These are phyloP conservation scores for Botrytis pseudocinerea DNA, from an alignment of 2,329 filamentous ascomycete species.

Conservation along the genomic window DNA sequence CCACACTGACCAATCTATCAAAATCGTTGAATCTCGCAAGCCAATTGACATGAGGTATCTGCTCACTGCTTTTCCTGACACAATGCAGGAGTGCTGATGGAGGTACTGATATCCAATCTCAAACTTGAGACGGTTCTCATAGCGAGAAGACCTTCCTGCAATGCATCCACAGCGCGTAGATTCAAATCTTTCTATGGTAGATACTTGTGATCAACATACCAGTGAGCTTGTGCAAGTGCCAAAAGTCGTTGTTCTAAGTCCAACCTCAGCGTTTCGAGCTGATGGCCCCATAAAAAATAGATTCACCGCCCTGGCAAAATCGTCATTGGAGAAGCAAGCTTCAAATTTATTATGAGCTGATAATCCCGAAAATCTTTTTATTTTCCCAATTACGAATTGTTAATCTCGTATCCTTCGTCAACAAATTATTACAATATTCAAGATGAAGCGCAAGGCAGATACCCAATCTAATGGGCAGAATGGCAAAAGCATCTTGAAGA, in stretches of 20 bases:
- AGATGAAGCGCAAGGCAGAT: conserved; percentile 63
- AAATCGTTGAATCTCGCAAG: background rate
- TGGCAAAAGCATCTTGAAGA: conserved; percentile 48
- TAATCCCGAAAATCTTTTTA: conserved; percentile 17
- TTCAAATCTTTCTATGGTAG: background rate
- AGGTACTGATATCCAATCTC: conserved; percentile 20
- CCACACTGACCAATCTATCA: background rate
- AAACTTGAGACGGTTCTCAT: conserved; percentile 17
- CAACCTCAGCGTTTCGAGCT: background rate
- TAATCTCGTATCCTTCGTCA: background rate
- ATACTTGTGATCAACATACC: background rate
- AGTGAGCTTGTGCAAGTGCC: conserved; percentile 9
- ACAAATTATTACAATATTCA: conserved; percentile 28
- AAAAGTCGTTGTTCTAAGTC: background rate
- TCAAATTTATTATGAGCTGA: conserved; percentile 25
- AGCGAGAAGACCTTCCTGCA: background rate
- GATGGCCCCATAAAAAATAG: background rate
- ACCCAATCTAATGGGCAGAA: conserved; percentile 46
- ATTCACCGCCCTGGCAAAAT: conserved; percentile 20
- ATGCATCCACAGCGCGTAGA: conserved; percentile 13
- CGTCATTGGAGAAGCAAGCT: conserved; percentile 12
- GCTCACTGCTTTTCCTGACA: conserved; percentile 1
- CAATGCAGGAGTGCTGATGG: background rate
- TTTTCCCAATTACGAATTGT: background rate
- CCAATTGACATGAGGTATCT: conserved; percentile 14